phyloP scores from a whole-genome alignment of 73 alveolate genomes.

The Stentor roeselii region DNA sequence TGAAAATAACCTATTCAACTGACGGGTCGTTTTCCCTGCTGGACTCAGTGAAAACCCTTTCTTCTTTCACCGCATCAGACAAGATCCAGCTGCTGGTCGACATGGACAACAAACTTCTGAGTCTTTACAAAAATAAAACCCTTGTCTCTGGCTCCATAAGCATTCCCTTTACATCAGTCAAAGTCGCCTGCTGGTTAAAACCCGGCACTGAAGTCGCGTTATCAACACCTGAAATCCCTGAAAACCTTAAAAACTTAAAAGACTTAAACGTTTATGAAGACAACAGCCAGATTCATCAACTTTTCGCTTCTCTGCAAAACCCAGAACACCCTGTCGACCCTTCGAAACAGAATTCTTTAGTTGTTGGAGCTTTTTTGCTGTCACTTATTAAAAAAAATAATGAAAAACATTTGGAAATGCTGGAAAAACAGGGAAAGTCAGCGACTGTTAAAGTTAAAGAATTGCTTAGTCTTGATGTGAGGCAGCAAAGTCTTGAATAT shows the following conservation, averaged over 20 bases:
- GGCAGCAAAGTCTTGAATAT: background rate
- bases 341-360: background rate
- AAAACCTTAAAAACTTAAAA: no score
- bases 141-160: background rate
- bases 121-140: slow-evolving; percentile 5
- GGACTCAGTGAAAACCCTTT: background rate
- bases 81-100: slow-evolving; percentile 21
- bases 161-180: background rate
- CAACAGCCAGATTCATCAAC: background rate
- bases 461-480: background rate
- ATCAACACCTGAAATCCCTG: background rate
- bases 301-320: background rate
- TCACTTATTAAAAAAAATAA: background rate
- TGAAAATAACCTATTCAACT: background rate
- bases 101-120: background rate
- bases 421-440: background rate
- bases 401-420: background rate
- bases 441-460: background rate
- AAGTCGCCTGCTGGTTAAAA: background rate
- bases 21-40: background rate
- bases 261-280: background rate
- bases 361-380: background rate
- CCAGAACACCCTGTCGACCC: background rate
- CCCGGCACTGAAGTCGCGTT: background rate
- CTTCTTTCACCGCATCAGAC: background rate